Percentiles rank a stretch among this genome's conserved stretches.
These are phyloP conservation scores for Fraxinus greggii DNA, from an alignment of 305 asterid genomes.

Conservation along the genomic window DNA sequence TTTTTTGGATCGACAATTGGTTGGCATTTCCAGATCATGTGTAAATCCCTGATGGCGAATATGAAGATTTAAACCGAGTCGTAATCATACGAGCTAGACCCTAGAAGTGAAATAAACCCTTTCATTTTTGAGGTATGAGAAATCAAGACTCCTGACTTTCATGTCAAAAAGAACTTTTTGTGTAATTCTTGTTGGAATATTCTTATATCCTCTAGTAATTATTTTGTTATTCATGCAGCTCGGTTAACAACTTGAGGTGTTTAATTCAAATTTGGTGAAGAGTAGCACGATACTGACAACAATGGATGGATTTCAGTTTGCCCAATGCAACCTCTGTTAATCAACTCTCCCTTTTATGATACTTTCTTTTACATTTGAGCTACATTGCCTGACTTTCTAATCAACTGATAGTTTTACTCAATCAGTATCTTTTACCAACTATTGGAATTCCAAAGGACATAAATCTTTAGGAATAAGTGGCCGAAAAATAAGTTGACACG, in stretches of 20 bases:
- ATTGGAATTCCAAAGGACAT: not conserved
- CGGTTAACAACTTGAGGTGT: not conserved
- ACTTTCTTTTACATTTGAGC: not conserved
- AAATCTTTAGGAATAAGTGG: not conserved
- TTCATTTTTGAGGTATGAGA: not conserved
- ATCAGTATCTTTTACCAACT: not conserved
- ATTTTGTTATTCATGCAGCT: not conserved
- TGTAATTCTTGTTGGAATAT: not conserved
- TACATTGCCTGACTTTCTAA: not conserved
- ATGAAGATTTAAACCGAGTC: not conserved
- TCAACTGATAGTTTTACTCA: not conserved
- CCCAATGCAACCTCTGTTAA: not conserved
- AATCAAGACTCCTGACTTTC: not conserved
- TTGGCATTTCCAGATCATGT: not conserved
- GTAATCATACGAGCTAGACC: not conserved
- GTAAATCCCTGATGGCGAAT: not conserved
- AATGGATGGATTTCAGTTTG: not conserved
- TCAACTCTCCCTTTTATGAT: not conserved
- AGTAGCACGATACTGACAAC: not conserved
- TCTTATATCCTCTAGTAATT: not conserved
- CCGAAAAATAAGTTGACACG: not conserved
- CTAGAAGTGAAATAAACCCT: not conserved
- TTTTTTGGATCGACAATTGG: not conserved
- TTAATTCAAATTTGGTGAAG: not conserved
- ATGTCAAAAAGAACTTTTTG: not conserved